Base-by-base conservation (phyloP, 2,329 filamentous ascomycete genomes). In the Akanthomyces lecanii region DNA sequence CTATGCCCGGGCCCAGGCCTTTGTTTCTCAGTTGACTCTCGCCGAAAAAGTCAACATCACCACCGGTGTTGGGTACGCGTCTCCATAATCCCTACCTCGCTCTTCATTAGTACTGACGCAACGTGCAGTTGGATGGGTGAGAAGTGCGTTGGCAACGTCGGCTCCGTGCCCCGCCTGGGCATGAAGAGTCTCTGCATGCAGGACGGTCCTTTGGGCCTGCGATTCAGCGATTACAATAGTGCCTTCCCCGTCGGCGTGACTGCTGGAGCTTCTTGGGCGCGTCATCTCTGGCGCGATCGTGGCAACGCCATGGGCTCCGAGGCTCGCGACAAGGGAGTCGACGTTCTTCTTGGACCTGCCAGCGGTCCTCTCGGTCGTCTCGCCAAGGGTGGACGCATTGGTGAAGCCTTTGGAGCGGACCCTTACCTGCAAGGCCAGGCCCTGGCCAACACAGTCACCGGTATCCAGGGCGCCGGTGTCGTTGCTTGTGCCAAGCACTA, bases 21-120 rank as follows among this genome's bases (percentile, higher is more conserved):
- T 97, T 70, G 92, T 97, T 52, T 89, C 89, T 11, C 87, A 92
- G 72, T 77, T 97, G 76, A 96, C 92, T 0, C 81, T 97, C 42
- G 72, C 87, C 12, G 93, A 97, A 75, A 97, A 97, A 79, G 92
- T 98, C 75, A 98, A 98, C 75, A 75, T 99, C 67, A 98, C 94
- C 3, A 97, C 93, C 0, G 94, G 94, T 74, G 85, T 89, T 66
- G 92, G 92, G 85, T 94, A 77, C 74, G 86, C 77, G 23, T 5
- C 25, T 28, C 21, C 21, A 21, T 28, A 28, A 11, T 8, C 10
- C n/a, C n/a, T 11, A 0, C 11, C 11, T 48, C 12, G 18, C 25
- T 21, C 21, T n/a, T 44, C 1, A 21, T 16, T 5, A 6, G 21
- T 60, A 5, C 65, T 67, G 42, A 66, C 54, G 3, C 2, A 12